phyloP scores from a whole-genome alignment of 1,139 yeast genomes.

The Pneumocystis wakefieldiae region DNA sequence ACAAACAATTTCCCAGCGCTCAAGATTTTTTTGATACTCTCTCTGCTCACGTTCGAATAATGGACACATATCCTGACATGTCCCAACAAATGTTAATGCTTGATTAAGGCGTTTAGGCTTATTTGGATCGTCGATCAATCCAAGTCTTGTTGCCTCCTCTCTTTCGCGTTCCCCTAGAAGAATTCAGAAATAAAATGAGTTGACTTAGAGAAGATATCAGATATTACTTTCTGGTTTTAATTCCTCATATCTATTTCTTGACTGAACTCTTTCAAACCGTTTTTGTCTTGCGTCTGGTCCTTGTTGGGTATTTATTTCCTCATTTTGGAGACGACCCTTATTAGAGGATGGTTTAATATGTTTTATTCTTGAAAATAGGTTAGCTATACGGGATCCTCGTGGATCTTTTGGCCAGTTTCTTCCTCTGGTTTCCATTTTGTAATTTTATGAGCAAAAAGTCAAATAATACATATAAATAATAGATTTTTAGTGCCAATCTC shows the following conservation, averaged over 20 bases:
- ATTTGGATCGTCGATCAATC: constrained; percentile 80
- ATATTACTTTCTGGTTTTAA: neutral
- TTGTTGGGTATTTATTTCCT: neutral
- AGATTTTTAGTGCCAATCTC: neutral
- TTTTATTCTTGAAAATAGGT: neutral
- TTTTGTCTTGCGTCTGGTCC: neutral
- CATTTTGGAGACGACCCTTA: neutral
- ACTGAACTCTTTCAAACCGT: neutral
- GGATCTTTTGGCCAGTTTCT: neutral
- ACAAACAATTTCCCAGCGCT: constrained; percentile 49
- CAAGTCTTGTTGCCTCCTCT: constrained; percentile 59
- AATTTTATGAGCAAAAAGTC: neutral
- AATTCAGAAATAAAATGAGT: neutral
- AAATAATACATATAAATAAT: too few relatives aligned
- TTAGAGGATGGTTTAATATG: neutral
- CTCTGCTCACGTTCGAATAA: constrained; percentile 81
- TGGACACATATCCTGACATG: constrained; percentile 92
- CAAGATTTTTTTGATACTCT: constrained; percentile 75
- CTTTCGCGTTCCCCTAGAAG: constrained; percentile 50
- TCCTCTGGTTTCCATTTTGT: neutral
- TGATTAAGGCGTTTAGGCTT: constrained; percentile 66
- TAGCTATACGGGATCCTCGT: neutral
- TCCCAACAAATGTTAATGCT: constrained; percentile 75
- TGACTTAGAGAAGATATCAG: neutral
- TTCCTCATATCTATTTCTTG: neutral